These are phyloP conservation scores for Ustanciosporium gigantosporum DNA, from an alignment of 1,284 basidiomycete genomes.

Conservation along the genomic window DNA sequence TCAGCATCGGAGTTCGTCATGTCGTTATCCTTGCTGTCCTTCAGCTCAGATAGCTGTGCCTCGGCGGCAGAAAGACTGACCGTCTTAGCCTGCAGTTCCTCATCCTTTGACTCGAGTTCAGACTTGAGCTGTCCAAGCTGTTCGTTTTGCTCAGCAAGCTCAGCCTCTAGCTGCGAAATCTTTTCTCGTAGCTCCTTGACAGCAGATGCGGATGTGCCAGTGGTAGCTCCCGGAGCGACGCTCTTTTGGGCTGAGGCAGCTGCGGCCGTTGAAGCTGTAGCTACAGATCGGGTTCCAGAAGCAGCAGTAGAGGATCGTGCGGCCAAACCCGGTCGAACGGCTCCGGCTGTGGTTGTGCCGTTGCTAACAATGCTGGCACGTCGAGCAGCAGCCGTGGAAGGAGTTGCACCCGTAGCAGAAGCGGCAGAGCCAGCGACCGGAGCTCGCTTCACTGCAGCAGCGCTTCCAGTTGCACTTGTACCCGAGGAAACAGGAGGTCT, in stretches of 20 bases:
- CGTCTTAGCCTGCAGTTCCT: slow-evolving; percentile 40
- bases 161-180: slow-evolving; percentile 34
- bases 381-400: slow-evolving; percentile 23
- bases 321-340: slow-evolving; percentile 14
- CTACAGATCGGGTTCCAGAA: neutral
- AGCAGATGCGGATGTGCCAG: slow-evolving; percentile 8
- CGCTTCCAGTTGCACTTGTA: slow-evolving; percentile 9
- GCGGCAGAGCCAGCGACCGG: slow-evolving; percentile 20
- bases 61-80: slow-evolving; percentile 39
- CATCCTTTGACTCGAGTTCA: slow-evolving; percentile 43
- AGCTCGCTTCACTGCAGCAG: slow-evolving; percentile 15
- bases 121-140: slow-evolving; percentile 34
- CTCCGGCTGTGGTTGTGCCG: slow-evolving; percentile 12
- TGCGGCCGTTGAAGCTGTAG: neutral
- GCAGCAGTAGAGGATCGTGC: slow-evolving; percentile 20
- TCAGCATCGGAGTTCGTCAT: slow-evolving; percentile 1
- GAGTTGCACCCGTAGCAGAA: slow-evolving; percentile 12
- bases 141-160: slow-evolving; percentile 39
- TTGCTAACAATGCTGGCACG: slow-evolving; percentile 34
- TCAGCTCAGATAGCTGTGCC: slow-evolving; percentile 15
- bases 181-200: slow-evolving; percentile 38
- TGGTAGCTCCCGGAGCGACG: slow-evolving; percentile 6
- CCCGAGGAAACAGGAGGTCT: slow-evolving; percentile 28
- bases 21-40: slow-evolving; percentile 4
- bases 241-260: no score